Percentiles rank a stretch among this genome's conserved stretches.
These are phyloP conservation scores for Spergularia azorica DNA, from an alignment of 179 eudicot species.

Conservation along the genomic window DNA sequence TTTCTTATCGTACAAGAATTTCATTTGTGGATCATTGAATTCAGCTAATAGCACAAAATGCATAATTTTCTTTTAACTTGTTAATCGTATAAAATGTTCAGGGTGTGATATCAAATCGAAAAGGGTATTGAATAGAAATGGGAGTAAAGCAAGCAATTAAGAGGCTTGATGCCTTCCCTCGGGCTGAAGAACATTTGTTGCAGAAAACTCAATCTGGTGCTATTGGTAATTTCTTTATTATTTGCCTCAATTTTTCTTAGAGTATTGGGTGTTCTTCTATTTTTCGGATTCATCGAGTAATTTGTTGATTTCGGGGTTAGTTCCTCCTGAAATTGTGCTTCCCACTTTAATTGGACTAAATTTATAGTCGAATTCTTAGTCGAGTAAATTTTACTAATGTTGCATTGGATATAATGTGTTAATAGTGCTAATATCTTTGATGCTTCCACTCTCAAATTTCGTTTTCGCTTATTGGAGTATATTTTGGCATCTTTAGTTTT, in stretches of 20 bases:
- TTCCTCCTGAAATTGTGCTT: neutral
- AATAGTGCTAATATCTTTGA: neutral
- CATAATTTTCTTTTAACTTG: neutral
- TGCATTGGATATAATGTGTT: neutral
- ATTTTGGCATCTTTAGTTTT: neutral
- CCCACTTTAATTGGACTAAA: neutral
- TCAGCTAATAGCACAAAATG: neutral
- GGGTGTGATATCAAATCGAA: neutral
- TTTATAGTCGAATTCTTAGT: too few relatives aligned
- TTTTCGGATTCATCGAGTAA: neutral
- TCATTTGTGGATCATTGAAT: neutral
- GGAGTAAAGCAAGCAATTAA: slow-evolving; percentile 63
- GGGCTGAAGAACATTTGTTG: slow-evolving; percentile 78
- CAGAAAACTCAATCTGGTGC: slow-evolving; percentile 83
- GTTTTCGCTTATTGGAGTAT: neutral
- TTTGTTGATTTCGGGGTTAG: neutral
- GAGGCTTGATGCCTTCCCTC: slow-evolving; percentile 76
- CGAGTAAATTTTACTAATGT: neutral
- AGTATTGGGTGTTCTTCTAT: neutral
- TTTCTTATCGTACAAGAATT: neutral
- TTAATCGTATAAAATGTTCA: neutral
- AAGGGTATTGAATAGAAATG: slow-evolving; percentile 35
- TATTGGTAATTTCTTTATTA: slow-evolving; percentile 41
- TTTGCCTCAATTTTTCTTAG: neutral
- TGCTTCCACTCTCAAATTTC: too few relatives aligned